Evolutionary conservation across 768 basidiomycete genomes (phyloP), one percentile per base, ranked within the genome.

Genomic region (Tricholoma bakamatsutake): DNA sequence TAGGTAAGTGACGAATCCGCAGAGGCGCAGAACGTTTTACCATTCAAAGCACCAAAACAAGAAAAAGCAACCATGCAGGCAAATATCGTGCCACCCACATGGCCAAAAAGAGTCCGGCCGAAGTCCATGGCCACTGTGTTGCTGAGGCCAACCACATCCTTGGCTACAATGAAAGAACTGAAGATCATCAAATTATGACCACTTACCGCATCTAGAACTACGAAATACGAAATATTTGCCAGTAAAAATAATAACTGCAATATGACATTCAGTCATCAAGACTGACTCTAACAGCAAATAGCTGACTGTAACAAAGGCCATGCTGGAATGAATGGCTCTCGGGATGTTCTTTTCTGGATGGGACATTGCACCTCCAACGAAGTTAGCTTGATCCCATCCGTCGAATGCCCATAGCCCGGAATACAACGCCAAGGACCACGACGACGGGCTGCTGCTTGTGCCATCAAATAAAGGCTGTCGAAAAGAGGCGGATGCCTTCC

Each of bases 371-470:
- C 90, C 95, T 12, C 88, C 90, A 13, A 98, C 90, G 59, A 88
- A 96, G 66, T 93, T 94, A 28, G 82, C 87, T 70, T 90, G 88
- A 64, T 95, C 95, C 94, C 94, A 99, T 0, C 96, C 96, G 68
- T 94, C 94, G 61, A 92, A 94, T 1, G 94, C 94, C 92, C 90
- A 98, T 4, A 98, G 73, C 2, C 93, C 92, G 10, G 93, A 96
- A 69, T 97, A 99, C 5, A 98, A 75, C 0, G 95, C 96, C n/a
- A 98, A 75, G 5, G 95, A 91, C 72, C 93, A 98, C 2, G 84
- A 77, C 1, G 91, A 89, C 0, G 93, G 89, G 58, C 90, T 90
- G 15, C 71, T 79, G 54, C 86, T 89, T 15, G 91, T 87, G 7
- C 80, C 84, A 11, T 76, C 71, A 62, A 96, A 97, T 28, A 88